Percentiles rank a stretch among this genome's conserved stretches.
Evolutionary conservation across 352 stramenopile species (phyloP).

Genomic region (Globisporangium mamillatum): DNA sequence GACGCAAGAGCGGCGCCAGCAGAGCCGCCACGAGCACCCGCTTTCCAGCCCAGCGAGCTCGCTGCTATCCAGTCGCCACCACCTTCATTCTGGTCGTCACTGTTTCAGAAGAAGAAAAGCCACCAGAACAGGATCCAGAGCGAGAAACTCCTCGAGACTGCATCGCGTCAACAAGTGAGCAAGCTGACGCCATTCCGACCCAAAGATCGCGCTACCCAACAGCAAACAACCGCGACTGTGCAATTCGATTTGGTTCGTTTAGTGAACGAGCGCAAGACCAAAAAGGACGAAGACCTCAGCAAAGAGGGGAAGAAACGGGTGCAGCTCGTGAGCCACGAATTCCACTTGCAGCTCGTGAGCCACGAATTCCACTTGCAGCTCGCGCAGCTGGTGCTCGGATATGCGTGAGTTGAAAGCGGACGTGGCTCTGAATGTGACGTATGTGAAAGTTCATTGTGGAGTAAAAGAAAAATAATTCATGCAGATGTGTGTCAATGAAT

Average conservation of each 20-base stretch:
- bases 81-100: background rate
- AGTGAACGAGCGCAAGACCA: background rate
- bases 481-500: too few relatives aligned
- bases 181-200: background rate
- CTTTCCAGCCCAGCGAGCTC: background rate
- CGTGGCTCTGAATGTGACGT: too few relatives aligned
- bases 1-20: background rate
- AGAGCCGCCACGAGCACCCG: background rate
- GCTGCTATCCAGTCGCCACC: background rate
- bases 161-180: background rate
- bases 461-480: too few relatives aligned
- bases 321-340: background rate
- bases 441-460: too few relatives aligned
- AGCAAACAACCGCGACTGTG: background rate
- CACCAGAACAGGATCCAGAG: background rate
- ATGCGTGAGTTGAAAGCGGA: background rate
- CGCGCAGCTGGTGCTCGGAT: background rate
- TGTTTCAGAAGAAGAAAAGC: background rate
- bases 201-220: background rate
- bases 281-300: background rate
- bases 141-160: background rate
- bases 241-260: background rate
- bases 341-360: background rate
- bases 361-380: background rate
- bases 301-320: background rate